A percentile compares a stretch with the other conserved stretches of the same genome.
phyloP scores from a whole-genome alignment of 441 rosid genomes.

The Syzygium syzygioides region DNA sequence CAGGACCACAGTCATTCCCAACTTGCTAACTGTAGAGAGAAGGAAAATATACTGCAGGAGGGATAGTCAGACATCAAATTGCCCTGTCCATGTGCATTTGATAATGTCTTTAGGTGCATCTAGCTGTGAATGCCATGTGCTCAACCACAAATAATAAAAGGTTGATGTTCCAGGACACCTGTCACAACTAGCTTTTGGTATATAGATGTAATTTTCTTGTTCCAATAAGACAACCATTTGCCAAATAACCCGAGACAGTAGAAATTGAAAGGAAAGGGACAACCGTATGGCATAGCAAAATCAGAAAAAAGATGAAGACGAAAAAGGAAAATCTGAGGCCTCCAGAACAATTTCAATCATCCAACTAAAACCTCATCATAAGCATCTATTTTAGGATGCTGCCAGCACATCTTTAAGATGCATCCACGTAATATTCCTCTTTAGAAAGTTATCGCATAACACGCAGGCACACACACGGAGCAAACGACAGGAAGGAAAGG shows the following conservation, averaged over 20 bases:
- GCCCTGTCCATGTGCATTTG: not conserved
- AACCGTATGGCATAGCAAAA: not conserved
- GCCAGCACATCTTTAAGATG: not conserved
- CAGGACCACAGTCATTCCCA: not conserved
- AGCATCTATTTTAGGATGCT: not conserved
- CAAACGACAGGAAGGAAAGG: not conserved
- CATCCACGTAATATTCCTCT: not conserved
- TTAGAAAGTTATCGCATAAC: not conserved
- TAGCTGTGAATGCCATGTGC: not conserved
- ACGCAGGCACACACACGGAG: fast-evolving
- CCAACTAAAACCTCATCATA: not conserved
- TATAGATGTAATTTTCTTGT: not conserved
- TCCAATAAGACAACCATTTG: not conserved
- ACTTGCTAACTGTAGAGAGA: not conserved
- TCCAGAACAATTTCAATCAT: not conserved
- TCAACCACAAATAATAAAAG: not conserved
- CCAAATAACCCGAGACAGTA: not conserved
- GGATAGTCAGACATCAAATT: not conserved
- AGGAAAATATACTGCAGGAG: not conserved
- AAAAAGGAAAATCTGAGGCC: not conserved
- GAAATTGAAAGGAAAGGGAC: not conserved
- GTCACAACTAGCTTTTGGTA: not conserved
- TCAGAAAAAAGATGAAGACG: not conserved
- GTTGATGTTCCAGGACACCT: not conserved
- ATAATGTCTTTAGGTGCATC: not conserved